phyloP scores from a whole-genome alignment of 2,329 filamentous ascomycete genomes.

The Cordyceps cicadae region DNA sequence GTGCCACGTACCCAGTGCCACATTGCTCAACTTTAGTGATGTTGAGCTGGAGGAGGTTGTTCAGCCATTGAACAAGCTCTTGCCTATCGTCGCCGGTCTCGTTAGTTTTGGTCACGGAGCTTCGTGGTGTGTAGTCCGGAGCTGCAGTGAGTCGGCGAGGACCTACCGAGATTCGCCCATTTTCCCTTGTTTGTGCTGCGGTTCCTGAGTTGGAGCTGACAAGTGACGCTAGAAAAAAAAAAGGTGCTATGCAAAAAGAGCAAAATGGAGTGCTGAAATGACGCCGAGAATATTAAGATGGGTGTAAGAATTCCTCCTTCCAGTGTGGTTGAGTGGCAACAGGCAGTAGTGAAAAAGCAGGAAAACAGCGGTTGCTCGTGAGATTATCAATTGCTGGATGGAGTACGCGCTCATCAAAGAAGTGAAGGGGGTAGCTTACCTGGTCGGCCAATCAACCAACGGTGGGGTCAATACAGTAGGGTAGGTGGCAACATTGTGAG shows the following conservation, averaged over 20 bases:
- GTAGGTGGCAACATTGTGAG: no score
- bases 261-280: background rate
- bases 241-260: constrained; percentile 12
- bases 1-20: constrained; percentile 73
- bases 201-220: constrained; percentile 8
- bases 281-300: background rate
- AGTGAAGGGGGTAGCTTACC: background rate
- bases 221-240: constrained; percentile 13
- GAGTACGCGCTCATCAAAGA: constrained; percentile 4
- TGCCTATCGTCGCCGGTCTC: constrained; percentile 51
- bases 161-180: constrained; percentile 43
- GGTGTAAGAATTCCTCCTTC: background rate
- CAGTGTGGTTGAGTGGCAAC: background rate
- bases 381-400: constrained; percentile 10
- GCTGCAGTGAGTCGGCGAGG: constrained; percentile 8
- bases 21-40: constrained; percentile 99
- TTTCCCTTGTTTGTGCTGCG: constrained; percentile 23
- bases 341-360: constrained; percentile 1
- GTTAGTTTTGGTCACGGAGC: background rate
- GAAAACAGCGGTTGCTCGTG: constrained; percentile 8
- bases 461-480: constrained; percentile 11
- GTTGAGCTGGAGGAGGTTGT: constrained; percentile 95
- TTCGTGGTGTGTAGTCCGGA: background rate
- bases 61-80: constrained; percentile 92
- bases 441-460: constrained; percentile 23